These are phyloP conservation scores for Samsoniella hepiali DNA, from an alignment of 2,329 filamentous ascomycete species.

Conservation along the genomic window DNA sequence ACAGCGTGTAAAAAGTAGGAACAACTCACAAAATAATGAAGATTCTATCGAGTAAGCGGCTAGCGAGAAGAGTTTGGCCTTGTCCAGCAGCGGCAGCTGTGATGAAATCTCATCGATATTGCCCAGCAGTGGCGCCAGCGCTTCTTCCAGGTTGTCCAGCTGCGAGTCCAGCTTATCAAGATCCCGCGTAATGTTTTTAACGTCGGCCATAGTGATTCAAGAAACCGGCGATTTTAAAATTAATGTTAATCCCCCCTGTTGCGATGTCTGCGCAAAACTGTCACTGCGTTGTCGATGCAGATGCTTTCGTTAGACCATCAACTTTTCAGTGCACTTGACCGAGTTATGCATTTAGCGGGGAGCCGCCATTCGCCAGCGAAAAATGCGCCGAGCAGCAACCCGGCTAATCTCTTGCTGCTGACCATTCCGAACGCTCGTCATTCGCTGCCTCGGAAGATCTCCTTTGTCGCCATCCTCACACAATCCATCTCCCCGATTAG, in stretches of 20 bases:
- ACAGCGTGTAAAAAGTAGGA: not conserved
- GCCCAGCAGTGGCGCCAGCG: constrained; percentile 69
- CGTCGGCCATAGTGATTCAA: constrained; percentile 35
- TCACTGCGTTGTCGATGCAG: not conserved
- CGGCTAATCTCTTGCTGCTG: constrained; percentile 13
- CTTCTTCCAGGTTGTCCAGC: constrained; percentile 73
- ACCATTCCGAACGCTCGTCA: constrained; percentile 9
- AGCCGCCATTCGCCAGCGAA: not conserved
- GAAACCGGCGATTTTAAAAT: not conserved
- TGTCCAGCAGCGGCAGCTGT: constrained; percentile 87
- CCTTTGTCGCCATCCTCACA: not conserved
- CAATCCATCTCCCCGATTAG: not conserved
- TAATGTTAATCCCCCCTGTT: not conserved
- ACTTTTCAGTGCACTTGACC: constrained; percentile 13
- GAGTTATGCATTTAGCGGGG: constrained; percentile 18
- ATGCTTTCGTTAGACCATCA: not conserved
- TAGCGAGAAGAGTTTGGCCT: constrained; percentile 89
- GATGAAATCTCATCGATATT: constrained; percentile 65
- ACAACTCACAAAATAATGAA: constrained; percentile 70
- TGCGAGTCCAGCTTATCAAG: constrained; percentile 73
- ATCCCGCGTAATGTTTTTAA: constrained; percentile 60
- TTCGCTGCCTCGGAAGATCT: constrained; percentile 14
- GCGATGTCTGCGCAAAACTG: not conserved
- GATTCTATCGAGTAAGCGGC: constrained; percentile 88
- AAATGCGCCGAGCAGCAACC: constrained; percentile 1